Evolutionary conservation across 257 asterid genomes (phyloP).

Genomic region (Primulina huaijiensis): DNA sequence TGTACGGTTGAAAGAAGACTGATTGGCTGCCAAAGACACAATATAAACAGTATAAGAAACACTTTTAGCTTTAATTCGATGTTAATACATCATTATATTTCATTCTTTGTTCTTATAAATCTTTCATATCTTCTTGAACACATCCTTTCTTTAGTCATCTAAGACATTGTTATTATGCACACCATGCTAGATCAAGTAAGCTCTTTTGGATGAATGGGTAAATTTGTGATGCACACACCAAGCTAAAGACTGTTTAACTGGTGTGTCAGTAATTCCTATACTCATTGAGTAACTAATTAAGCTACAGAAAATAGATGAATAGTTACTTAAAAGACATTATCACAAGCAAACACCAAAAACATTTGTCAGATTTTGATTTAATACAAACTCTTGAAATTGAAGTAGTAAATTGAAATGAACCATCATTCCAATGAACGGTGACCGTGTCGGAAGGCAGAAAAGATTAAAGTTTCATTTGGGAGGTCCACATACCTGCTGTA

Average conservation of each 20-base stretch:
- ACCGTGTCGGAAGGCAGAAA: neutral
- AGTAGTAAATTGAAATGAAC: too few species aligned
- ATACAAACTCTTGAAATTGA: too few species aligned
- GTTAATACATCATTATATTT: too few species aligned
- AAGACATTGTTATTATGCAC: neutral
- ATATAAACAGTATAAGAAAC: neutral
- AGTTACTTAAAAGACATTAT: neutral
- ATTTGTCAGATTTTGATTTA: neutral
- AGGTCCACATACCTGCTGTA: constrained; percentile 75
- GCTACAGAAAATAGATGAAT: neutral
- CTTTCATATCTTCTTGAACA: neutral
- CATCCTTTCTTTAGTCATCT: neutral
- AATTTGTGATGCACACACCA: neutral
- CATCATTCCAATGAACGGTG: neutral
- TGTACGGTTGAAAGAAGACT: neutral
- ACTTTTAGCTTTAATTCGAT: neutral
- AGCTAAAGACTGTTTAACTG: neutral
- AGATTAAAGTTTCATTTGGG: constrained; percentile 10
- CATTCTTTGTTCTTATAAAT: neutral
- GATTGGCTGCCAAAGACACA: neutral
- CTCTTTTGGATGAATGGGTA: neutral
- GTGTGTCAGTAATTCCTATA: neutral
- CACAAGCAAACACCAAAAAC: neutral
- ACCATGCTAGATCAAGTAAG: neutral
- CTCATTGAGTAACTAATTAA: neutral